Evolutionary conservation across 148 eudicot genomes (phyloP).

Genomic region (Fallopia convolvulus): DNA sequence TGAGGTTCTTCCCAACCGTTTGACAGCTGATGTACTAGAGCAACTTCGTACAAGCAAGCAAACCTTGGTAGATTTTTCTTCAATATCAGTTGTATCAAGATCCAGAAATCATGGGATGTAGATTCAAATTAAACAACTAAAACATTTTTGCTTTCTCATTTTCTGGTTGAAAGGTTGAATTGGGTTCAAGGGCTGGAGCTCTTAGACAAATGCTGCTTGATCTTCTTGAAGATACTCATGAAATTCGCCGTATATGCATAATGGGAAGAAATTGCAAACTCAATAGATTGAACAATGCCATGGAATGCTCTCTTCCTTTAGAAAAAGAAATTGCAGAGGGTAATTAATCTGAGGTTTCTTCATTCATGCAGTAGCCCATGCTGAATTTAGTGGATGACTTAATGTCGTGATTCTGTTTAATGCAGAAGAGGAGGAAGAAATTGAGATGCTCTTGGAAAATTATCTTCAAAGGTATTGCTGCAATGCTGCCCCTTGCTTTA

Average conservation of each 20-base stretch:
- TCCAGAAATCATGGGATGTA: background rate
- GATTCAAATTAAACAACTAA: background rate
- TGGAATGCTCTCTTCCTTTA: conserved; percentile 70
- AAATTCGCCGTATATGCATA: conserved; percentile 77
- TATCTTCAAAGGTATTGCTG: conserved; percentile 75
- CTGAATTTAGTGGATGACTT: background rate
- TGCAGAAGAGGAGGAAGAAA: conserved; percentile 99
- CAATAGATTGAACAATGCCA: conserved; percentile 28
- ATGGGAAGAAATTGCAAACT: conserved; percentile 86
- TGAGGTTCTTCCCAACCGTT: conserved; percentile 80
- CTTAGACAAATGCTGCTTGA: conserved; percentile 96
- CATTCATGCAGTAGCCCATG: background rate
- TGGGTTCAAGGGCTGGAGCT: conserved; percentile 86
- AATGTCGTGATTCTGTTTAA: conserved; percentile 13
- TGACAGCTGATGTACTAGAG: conserved; percentile 78
- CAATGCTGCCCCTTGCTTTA: background rate
- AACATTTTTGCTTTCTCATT: background rate
- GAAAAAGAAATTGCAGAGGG: conserved; percentile 95
- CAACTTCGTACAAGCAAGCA: conserved; percentile 92
- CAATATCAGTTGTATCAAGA: background rate
- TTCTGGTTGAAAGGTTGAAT: conserved; percentile 55
- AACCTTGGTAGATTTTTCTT: conserved; percentile 46
- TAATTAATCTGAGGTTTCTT: conserved; percentile 16
- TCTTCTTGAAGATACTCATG: conserved; percentile 88
- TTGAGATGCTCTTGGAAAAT: conserved; percentile 95